These are phyloP conservation scores for Candida stauntonica DNA, from an alignment of 805 yeast genomes.

Conservation along the genomic window DNA sequence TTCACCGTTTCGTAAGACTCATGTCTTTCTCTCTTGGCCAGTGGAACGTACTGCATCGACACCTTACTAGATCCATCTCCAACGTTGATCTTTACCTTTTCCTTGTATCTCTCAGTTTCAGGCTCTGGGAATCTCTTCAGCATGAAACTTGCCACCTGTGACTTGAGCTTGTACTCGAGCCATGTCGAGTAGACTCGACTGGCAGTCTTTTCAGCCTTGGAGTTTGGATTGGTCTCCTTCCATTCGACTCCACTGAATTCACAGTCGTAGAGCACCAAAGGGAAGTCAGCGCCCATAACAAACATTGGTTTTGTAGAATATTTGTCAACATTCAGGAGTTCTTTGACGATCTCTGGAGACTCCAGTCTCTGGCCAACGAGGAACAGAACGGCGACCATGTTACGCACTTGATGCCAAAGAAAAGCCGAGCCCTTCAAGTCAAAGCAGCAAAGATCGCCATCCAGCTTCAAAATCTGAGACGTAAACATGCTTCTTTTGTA, in stretches of 20 bases:
- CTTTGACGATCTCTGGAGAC: slow-evolving; percentile 47
- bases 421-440: slow-evolving; percentile 87
- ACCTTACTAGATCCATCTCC: slow-evolving; percentile 80
- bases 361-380: slow-evolving; percentile 79
- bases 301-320: slow-evolving; percentile 71
- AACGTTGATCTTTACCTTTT: slow-evolving; percentile 38
- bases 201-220: slow-evolving; percentile 39
- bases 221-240: slow-evolving; percentile 34
- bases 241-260: slow-evolving; percentile 66
- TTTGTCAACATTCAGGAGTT: slow-evolving; percentile 52
- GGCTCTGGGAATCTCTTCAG: slow-evolving; percentile 17
- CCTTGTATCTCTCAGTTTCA: background rate
- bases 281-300: slow-evolving; percentile 87
- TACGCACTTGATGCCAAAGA: slow-evolving; percentile 96
- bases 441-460: slow-evolving; percentile 50
- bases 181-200: slow-evolving; percentile 44
- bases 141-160: slow-evolving; percentile 40
- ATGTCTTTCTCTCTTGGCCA: slow-evolving; percentile 50
- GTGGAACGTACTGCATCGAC: slow-evolving; percentile 51
- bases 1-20: slow-evolving; percentile 71
- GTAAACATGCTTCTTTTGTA: slow-evolving; percentile 59
- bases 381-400: slow-evolving; percentile 84
- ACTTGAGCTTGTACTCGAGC: slow-evolving; percentile 54
- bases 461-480: slow-evolving; percentile 41
- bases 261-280: slow-evolving; percentile 84